Evolutionary conservation across 805 yeast genomes (phyloP).

Genomic region (Priceomyces medius): DNA sequence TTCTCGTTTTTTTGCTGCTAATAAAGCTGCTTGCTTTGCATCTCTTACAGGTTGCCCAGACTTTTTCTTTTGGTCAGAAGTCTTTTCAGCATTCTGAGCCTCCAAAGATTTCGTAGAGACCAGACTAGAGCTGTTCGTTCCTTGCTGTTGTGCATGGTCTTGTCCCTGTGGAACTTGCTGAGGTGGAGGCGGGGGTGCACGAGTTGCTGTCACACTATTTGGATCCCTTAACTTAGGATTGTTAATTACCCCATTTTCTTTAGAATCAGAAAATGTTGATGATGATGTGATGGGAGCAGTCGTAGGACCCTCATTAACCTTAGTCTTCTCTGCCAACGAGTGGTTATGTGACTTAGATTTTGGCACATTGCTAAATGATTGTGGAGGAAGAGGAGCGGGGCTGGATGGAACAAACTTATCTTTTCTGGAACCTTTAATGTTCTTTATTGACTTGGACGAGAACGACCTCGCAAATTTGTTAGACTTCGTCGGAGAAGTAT

Average conservation of each 20-base stretch:
- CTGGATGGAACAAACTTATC: conserved; percentile 15
- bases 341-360: conserved; percentile 43
- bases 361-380: conserved; percentile 25
- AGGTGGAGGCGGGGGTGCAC: conserved; percentile 48
- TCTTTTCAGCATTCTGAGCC: background rate
- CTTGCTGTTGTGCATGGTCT: conserved; percentile 8
- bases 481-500: conserved; percentile 12
- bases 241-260: conserved; percentile 6
- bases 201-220: conserved; percentile 30
- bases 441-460: conserved; percentile 38
- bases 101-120: background rate
- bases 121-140: conserved; percentile 10
- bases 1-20: conserved; percentile 70
- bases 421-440: conserved; percentile 25
- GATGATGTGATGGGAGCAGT: conserved; percentile 38
- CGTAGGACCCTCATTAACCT: conserved; percentile 23
- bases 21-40: conserved; percentile 53
- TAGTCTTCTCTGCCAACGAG: conserved; percentile 31
- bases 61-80: conserved; percentile 7
- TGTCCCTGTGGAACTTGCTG: conserved; percentile 1
- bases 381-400: conserved; percentile 14
- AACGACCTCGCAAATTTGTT: conserved; percentile 34
- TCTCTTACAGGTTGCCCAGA: conserved; percentile 44
- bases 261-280: conserved; percentile 25
- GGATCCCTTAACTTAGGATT: conserved; percentile 21